phyloP scores from a whole-genome alignment of 331 rosid genomes.

The Quercus tomentella region DNA sequence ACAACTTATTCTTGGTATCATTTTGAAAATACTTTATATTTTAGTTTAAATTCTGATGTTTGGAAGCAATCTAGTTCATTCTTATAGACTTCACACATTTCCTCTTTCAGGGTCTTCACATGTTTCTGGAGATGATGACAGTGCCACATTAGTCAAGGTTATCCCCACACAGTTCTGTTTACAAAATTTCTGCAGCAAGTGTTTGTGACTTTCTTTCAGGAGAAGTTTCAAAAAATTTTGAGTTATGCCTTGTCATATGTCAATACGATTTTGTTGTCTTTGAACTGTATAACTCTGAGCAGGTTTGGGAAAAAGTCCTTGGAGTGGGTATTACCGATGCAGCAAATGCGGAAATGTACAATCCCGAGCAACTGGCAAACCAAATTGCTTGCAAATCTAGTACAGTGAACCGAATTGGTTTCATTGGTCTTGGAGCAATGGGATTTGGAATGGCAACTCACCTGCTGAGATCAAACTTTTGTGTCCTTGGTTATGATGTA shows the following conservation, averaged over 20 bases:
- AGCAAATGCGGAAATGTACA: slow-evolving; percentile 60
- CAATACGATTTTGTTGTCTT: neutral
- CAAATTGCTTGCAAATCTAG: slow-evolving; percentile 42
- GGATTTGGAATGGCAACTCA: slow-evolving; percentile 99
- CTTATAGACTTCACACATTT: slow-evolving; percentile 18
- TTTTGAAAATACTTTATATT: neutral
- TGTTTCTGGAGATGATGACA: slow-evolving; percentile 35
- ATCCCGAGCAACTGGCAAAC: slow-evolving; percentile 67
- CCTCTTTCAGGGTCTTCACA: slow-evolving; percentile 56
- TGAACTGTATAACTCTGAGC: slow-evolving; percentile 1
- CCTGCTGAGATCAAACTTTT: slow-evolving; percentile 62
- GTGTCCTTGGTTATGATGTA: slow-evolving; percentile 86
- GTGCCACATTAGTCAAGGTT: slow-evolving; percentile 56
- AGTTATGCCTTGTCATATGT: slow-evolving; percentile 1
- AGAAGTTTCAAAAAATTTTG: neutral
- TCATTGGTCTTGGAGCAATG: slow-evolving; percentile 98
- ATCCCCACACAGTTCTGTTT: slow-evolving; percentile 10
- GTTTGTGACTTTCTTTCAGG: neutral
- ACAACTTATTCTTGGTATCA: slow-evolving; percentile 79
- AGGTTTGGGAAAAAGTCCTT: slow-evolving; percentile 69
- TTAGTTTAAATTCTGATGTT: slow-evolving; percentile 2
- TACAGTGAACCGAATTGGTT: slow-evolving; percentile 62
- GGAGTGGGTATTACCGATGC: slow-evolving; percentile 76
- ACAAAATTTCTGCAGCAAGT: neutral
- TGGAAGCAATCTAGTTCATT: slow-evolving; percentile 17